These are phyloP conservation scores for Geotrichum restrictum DNA, from an alignment of 1,139 yeast species.

Conservation along the genomic window DNA sequence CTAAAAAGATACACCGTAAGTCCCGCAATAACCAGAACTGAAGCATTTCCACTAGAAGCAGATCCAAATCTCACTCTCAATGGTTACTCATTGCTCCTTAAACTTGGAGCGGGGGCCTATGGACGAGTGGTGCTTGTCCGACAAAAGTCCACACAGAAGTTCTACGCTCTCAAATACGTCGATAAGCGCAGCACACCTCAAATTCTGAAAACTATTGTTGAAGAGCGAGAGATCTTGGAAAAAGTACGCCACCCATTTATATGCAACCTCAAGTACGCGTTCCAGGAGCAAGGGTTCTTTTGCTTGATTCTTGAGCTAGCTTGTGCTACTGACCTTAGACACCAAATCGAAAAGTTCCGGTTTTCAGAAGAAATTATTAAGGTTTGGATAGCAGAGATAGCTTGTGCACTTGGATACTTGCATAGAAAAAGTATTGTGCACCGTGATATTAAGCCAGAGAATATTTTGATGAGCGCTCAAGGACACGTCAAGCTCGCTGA, in stretches of 20 bases:
- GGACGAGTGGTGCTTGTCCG: slow-evolving; percentile 71
- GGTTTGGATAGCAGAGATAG: slow-evolving; percentile 62
- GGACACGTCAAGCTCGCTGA: slow-evolving; percentile 73
- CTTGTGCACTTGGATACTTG: slow-evolving; percentile 62
- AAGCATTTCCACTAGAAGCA: neutral
- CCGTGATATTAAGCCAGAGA: slow-evolving; percentile 68
- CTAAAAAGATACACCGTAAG: neutral
- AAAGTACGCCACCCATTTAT: slow-evolving; percentile 69
- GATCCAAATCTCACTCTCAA: neutral
- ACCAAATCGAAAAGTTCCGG: slow-evolving; percentile 56
- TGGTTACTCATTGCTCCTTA: slow-evolving; percentile 15
- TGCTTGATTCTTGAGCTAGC: slow-evolving; percentile 72
- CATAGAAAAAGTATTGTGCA: slow-evolving; percentile 63
- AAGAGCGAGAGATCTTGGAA: slow-evolving; percentile 59
- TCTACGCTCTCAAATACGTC: slow-evolving; percentile 68
- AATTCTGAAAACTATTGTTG: slow-evolving; percentile 37
- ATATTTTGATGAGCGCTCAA: slow-evolving; percentile 59
- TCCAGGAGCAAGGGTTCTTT: slow-evolving; percentile 70
- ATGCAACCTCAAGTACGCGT: slow-evolving; percentile 74
- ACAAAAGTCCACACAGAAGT: slow-evolving; percentile 50
- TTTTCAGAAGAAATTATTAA: slow-evolving; percentile 58
- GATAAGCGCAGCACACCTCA: slow-evolving; percentile 27
- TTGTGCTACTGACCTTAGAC: slow-evolving; percentile 86
- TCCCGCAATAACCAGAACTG: neutral
- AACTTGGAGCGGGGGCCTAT: slow-evolving; percentile 41